Evolutionary conservation across 306 rosid genomes (phyloP).

Genomic region (Lotus japonicus): DNA sequence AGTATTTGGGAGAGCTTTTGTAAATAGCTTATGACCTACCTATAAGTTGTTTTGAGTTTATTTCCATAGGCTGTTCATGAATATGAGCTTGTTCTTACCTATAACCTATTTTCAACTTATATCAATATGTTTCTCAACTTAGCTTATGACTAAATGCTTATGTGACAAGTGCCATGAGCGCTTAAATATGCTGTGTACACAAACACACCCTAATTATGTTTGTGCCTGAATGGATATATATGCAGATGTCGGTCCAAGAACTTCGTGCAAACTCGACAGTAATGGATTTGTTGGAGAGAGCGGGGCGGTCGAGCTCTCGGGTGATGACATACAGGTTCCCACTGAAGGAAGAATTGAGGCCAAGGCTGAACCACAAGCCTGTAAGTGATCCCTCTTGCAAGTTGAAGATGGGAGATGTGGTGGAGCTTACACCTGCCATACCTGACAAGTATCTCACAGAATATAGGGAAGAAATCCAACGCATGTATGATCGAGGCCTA

Average conservation of each 20-base stretch:
- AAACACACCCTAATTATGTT: too few species aligned
- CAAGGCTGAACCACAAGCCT: conserved; percentile 68
- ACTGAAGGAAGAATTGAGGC: conserved; percentile 86
- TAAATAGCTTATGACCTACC: too few species aligned
- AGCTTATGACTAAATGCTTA: too few species aligned
- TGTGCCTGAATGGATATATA: not conserved
- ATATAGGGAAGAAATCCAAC: conserved; percentile 92
- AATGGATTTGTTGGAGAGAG: conserved; percentile 62
- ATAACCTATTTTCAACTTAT: too few species aligned
- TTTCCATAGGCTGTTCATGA: too few species aligned
- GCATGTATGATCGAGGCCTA: conserved; percentile 76
- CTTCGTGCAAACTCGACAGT: conserved; percentile 65
- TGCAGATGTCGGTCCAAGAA: conserved; percentile 99
- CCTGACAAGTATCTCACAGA: conserved; percentile 68
- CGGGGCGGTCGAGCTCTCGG: conserved; percentile 61
- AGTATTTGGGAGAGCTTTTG: too few species aligned
- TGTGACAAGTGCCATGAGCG: too few species aligned
- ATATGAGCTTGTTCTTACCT: too few species aligned
- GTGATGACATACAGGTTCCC: conserved; percentile 74
- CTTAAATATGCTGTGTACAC: too few species aligned
- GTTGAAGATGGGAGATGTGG: conserved; percentile 94
- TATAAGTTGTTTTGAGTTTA: too few species aligned
- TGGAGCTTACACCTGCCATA: conserved; percentile 79
- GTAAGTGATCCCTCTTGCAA: conserved; percentile 64
- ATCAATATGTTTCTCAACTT: too few species aligned